Base-by-base conservation (phyloP, 2,329 filamentous ascomycete genomes). In the Colletotrichum tamarilloi region DNA sequence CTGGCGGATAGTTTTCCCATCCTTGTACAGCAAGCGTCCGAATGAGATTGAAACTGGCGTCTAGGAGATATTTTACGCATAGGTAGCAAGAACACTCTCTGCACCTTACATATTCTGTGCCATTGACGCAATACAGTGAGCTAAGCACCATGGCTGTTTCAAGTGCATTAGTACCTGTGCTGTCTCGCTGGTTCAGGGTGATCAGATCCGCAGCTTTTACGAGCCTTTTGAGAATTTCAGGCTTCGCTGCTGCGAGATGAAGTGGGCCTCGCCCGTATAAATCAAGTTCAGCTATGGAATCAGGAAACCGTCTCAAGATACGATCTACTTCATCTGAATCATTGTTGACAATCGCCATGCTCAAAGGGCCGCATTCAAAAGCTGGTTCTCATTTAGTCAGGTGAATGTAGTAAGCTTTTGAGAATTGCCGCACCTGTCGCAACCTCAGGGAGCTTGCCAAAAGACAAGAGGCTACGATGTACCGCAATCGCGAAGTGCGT, bases 241-340 rank as follows among this genome's bases (percentile, higher is more conserved):
- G 22, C 1, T 57, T 65, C 1, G 4, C 5, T n/a, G 62, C 24
- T 22, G 62, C 52, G 1, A 65, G 22, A 9, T 65, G 62, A 22
- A 65, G 22, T 4, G 62, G 62, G 19, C 19, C 46, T 5, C 55
- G 32, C 1, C 3, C 1, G 22, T 65, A 65, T 0, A 19, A 14
- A 16, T 65, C 52, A 11, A n/a, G 30, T 11, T 65, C 62, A 2
- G 22, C 19, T 11, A 65, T 11, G 0, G 24, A 28, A 1, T 12
- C 30, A 1, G 62, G 22, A 2, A 9, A 14, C 0, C 52, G n/a
- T 0, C 6, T 6, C 2, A 57, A 7, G 1, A 65, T 1, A 8
- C 14, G 28, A 8, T 7, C 8, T 0, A 65, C 52, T 42, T 38
- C 22, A 42, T 65, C 5, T 1, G 14, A 22, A 8, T 46, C 49